Evolutionary conservation across 768 basidiomycete species (phyloP).

Genomic region (Leccinum variicolor): DNA sequence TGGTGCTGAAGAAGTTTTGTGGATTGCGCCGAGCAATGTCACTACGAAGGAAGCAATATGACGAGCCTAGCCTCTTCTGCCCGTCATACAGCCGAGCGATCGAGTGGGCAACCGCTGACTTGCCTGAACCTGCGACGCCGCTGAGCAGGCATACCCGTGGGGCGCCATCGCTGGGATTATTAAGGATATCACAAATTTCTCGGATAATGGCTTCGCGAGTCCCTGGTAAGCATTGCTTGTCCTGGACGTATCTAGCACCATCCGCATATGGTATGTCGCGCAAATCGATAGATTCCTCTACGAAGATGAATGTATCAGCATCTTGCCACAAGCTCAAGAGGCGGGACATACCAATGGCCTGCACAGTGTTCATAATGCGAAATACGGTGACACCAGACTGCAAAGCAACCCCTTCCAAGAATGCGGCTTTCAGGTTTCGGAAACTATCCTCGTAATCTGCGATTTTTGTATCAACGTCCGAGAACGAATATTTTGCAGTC

Average conservation of each 20-base stretch:
- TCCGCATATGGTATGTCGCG: slow-evolving; percentile 18
- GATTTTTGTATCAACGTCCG: slow-evolving; percentile 17
- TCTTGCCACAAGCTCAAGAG: not conserved
- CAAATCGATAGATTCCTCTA: slow-evolving; percentile 18
- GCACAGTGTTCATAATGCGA: slow-evolving; percentile 17
- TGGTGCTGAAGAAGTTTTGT: slow-evolving; percentile 31
- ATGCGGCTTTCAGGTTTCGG: slow-evolving; percentile 14
- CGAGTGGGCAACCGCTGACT: slow-evolving; percentile 31
- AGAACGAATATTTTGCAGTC: slow-evolving; percentile 16
- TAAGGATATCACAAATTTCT: slow-evolving; percentile 18
- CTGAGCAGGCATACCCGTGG: slow-evolving; percentile 27
- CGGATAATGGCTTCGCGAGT: slow-evolving; percentile 17
- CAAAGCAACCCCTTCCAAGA: slow-evolving; percentile 15
- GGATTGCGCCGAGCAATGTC: slow-evolving; percentile 17
- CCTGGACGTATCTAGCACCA: slow-evolving; percentile 21
- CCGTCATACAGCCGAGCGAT: slow-evolving; percentile 26
- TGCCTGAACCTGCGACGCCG: slow-evolving; percentile 29
- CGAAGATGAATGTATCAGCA: not conserved
- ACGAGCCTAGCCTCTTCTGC: slow-evolving; percentile 30
- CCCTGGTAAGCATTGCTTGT: slow-evolving; percentile 19
- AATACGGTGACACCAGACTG: slow-evolving; percentile 17
- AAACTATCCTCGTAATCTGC: slow-evolving; percentile 17
- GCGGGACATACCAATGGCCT: slow-evolving; percentile 3
- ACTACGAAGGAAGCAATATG: slow-evolving; percentile 26
- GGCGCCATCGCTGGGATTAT: slow-evolving; percentile 7